These are phyloP conservation scores for Cladosporium sp. DNA, from an alignment of 2,329 filamentous ascomycete genomes.

Conservation along the genomic window DNA sequence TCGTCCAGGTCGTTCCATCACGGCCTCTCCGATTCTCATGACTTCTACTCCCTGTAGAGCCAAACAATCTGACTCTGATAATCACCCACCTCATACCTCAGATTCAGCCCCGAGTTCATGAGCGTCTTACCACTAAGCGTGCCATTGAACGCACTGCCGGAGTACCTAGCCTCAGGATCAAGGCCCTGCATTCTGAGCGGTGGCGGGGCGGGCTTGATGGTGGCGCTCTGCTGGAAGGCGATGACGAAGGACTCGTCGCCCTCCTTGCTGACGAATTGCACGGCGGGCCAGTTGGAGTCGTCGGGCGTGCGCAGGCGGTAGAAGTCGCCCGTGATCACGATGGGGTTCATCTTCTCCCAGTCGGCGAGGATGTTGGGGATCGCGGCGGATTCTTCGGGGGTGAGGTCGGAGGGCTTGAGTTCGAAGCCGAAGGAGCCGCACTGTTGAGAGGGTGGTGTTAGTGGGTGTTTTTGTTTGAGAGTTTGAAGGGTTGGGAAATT, in stretches of 20 bases:
- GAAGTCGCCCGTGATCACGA: slow-evolving; percentile 56
- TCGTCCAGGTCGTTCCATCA: slow-evolving; percentile 12
- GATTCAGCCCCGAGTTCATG: slow-evolving; percentile 60
- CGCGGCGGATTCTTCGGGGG: slow-evolving; percentile 47
- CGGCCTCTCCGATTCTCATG: not conserved
- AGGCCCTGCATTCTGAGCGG: slow-evolving; percentile 54
- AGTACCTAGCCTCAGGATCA: slow-evolving; percentile 51
- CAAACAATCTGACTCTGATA: slow-evolving; percentile 57
- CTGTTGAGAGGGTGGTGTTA: not conserved
- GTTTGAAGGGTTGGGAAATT: not conserved
- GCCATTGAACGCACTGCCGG: slow-evolving; percentile 46
- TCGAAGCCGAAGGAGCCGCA: slow-evolving; percentile 64
- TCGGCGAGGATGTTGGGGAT: slow-evolving; percentile 53
- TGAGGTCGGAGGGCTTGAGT: slow-evolving; percentile 53
- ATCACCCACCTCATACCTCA: slow-evolving; percentile 45
- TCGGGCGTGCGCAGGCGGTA: slow-evolving; percentile 57
- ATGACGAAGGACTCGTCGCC: slow-evolving; percentile 51
- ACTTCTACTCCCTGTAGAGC: slow-evolving; percentile 40
- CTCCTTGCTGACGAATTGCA: slow-evolving; percentile 55
- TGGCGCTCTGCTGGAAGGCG: slow-evolving; percentile 55
- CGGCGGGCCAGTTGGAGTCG: slow-evolving; percentile 59
- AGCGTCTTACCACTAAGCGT: slow-evolving; percentile 56
- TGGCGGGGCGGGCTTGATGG: slow-evolving; percentile 51
- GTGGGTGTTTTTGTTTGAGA: not conserved
- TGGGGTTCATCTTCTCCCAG: slow-evolving; percentile 55